Conservation (phyloP, 352 stramenopile species). For the Phytophthora multivora region DNA sequence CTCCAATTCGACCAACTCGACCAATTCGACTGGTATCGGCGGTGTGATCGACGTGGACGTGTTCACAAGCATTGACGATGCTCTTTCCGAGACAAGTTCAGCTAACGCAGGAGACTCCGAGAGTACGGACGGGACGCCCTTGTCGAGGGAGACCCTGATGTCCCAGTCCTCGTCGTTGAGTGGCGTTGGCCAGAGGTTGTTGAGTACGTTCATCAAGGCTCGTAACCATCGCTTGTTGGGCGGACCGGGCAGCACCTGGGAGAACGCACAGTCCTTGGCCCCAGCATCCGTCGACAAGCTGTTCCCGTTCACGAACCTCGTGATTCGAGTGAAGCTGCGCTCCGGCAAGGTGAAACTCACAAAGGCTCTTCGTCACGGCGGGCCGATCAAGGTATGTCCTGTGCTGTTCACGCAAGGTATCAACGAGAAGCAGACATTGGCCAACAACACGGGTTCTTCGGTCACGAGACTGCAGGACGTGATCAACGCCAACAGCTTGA, state of each 20-base stretch:
- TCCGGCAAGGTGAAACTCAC: slow-evolving; percentile 78
- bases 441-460: slow-evolving; percentile 87
- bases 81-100: slow-evolving; percentile 52
- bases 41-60: slow-evolving; percentile 86
- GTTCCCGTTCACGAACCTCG: slow-evolving; percentile 70
- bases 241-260: slow-evolving; percentile 28
- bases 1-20: slow-evolving; percentile 40
- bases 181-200: slow-evolving; percentile 63
- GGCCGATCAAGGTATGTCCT: slow-evolving; percentile 69
- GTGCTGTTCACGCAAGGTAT: slow-evolving; percentile 91
- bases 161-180: slow-evolving; percentile 68
- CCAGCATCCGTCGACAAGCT: slow-evolving; percentile 54
- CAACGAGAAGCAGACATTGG: slow-evolving; percentile 93
- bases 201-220: slow-evolving; percentile 76
- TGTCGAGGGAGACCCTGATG: slow-evolving; percentile 32
- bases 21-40: slow-evolving; percentile 48
- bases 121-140: slow-evolving; percentile 17
- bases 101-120: slow-evolving; percentile 22
- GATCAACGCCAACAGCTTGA: slow-evolving; percentile 83
- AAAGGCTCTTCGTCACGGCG: slow-evolving; percentile 54
- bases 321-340: slow-evolving; percentile 86
- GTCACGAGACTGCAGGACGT: slow-evolving; percentile 80
- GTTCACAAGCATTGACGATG: slow-evolving; percentile 76
- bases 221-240: slow-evolving; percentile 68
- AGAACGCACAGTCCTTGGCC: slow-evolving; percentile 44